phyloP scores from a whole-genome alignment of 78 protist genomes.

The Creolimax fragrantissima region DNA sequence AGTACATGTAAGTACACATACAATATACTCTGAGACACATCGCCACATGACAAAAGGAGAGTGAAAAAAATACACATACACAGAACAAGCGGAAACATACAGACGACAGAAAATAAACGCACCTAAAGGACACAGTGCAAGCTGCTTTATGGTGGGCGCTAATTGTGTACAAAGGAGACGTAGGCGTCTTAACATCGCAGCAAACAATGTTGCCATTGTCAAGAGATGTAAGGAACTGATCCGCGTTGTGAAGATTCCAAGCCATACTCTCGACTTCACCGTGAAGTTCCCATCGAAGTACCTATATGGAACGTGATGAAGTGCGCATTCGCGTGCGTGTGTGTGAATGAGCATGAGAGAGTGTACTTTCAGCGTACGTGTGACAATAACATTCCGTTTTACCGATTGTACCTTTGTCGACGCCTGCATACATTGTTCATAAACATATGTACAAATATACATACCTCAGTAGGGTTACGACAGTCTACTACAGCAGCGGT shows the following conservation, averaged over 20 bases:
- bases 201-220: not conserved
- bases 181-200: not conserved
- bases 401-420: too few relatives aligned
- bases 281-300: not conserved
- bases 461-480: slow-evolving; percentile 1
- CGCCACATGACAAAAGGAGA: too few relatives aligned
- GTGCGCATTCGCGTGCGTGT: too few relatives aligned
- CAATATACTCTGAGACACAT: too few relatives aligned
- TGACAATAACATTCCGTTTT: too few relatives aligned
- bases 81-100: too few relatives aligned
- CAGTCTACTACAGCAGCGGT: slow-evolving; percentile 5
- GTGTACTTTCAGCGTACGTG: too few relatives aligned
- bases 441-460: not conserved
- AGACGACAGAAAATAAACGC: too few relatives aligned
- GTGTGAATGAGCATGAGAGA: too few relatives aligned
- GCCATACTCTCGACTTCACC: slow-evolving; percentile 1
- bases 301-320: not conserved
- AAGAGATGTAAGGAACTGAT: not conserved
- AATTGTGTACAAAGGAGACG: not conserved
- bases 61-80: too few relatives aligned
- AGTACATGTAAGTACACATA: too few relatives aligned
- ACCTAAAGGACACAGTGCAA: not conserved
- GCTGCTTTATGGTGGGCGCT: slow-evolving; percentile 10
- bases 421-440: too few relatives aligned
- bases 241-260: not conserved